Conservation (phyloP, 805 yeast genomes). For the Candida corydali region DNA sequence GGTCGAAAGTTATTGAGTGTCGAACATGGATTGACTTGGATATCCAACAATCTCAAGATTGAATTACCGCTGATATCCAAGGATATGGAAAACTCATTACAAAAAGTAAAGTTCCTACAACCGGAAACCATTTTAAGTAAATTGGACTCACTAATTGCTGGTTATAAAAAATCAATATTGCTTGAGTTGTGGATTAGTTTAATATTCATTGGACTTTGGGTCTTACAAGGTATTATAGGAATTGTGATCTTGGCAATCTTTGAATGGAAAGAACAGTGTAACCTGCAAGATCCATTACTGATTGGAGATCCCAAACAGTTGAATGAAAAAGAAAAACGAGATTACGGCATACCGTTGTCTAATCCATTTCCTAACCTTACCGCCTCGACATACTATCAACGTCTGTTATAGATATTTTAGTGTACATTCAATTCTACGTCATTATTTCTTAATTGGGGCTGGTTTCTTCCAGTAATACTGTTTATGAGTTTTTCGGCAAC, state of each 20-base stretch:
- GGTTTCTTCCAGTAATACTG: slow-evolving; percentile 77
- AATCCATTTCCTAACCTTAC: slow-evolving; percentile 1
- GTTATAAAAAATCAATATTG: slow-evolving; percentile 32
- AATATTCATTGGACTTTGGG: slow-evolving; percentile 46
- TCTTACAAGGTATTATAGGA: slow-evolving; percentile 41
- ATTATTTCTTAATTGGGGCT: slow-evolving; percentile 37
- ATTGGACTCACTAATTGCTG: slow-evolving; percentile 20
- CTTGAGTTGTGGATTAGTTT: slow-evolving; percentile 47
- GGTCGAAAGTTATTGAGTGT: slow-evolving; percentile 66
- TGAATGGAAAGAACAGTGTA: slow-evolving; percentile 1
- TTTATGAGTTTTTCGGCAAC: slow-evolving; percentile 91
- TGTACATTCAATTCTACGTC: too few relatives aligned
- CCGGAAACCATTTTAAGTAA: slow-evolving; percentile 12
- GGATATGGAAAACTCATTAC: slow-evolving; percentile 8
- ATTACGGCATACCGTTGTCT: slow-evolving; percentile 24
- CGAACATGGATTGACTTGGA: slow-evolving; percentile 76
- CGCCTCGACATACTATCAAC: slow-evolving; percentile 6
- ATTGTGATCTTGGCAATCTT: not conserved
- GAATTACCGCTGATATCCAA: slow-evolving; percentile 47
- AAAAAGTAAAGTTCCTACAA: slow-evolving; percentile 7
- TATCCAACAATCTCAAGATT: slow-evolving; percentile 58
- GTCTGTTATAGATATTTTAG: not conserved
- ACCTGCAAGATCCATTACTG: not conserved
- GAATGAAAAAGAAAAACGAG: slow-evolving; percentile 17
- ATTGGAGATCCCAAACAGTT: slow-evolving; percentile 27